Percentiles rank a stretch among this genome's conserved stretches.
These are phyloP conservation scores for Peniophora sp. DNA, from an alignment of 1,284 basidiomycete species.

Conservation along the genomic window DNA sequence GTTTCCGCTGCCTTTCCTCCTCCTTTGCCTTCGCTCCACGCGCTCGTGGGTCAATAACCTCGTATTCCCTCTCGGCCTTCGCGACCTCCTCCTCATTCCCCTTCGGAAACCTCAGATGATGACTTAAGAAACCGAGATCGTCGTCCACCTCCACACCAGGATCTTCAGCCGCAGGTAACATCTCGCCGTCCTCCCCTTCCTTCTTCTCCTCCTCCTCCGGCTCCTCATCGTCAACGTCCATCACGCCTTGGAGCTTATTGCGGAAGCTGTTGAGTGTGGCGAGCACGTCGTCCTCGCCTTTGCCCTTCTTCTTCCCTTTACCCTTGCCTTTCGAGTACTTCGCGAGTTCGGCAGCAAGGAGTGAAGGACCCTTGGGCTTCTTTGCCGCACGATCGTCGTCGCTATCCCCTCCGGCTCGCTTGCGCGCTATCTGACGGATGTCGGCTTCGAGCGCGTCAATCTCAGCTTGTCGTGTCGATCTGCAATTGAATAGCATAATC, in stretches of 20 bases:
- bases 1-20: slow-evolving; percentile 64
- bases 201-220: slow-evolving; percentile 16
- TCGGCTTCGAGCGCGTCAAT: slow-evolving; percentile 86
- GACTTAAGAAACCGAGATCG: slow-evolving; percentile 74
- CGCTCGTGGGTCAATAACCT: slow-evolving; percentile 77
- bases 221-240: slow-evolving; percentile 15
- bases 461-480: slow-evolving; percentile 63
- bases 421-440: slow-evolving; percentile 65
- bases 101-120: slow-evolving; percentile 72
- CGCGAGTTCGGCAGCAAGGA: slow-evolving; percentile 71
- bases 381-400: slow-evolving; percentile 53
- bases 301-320: slow-evolving; percentile 53
- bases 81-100: slow-evolving; percentile 67
- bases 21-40: slow-evolving; percentile 63
- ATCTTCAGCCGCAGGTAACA: slow-evolving; percentile 20
- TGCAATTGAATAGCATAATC: slow-evolving; percentile 21
- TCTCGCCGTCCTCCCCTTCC: slow-evolving; percentile 15
- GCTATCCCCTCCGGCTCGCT: slow-evolving; percentile 43
- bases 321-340: slow-evolving; percentile 62
- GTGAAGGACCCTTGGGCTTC: slow-evolving; percentile 61
- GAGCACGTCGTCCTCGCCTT: slow-evolving; percentile 73
- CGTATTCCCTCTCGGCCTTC: slow-evolving; percentile 85
- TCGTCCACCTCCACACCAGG: slow-evolving; percentile 72
- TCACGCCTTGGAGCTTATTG: slow-evolving; percentile 45
- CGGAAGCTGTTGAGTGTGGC: slow-evolving; percentile 68